Evolutionary conservation across 768 basidiomycete genomes (phyloP).

Genomic region (Flagelloscypha sp.): DNA sequence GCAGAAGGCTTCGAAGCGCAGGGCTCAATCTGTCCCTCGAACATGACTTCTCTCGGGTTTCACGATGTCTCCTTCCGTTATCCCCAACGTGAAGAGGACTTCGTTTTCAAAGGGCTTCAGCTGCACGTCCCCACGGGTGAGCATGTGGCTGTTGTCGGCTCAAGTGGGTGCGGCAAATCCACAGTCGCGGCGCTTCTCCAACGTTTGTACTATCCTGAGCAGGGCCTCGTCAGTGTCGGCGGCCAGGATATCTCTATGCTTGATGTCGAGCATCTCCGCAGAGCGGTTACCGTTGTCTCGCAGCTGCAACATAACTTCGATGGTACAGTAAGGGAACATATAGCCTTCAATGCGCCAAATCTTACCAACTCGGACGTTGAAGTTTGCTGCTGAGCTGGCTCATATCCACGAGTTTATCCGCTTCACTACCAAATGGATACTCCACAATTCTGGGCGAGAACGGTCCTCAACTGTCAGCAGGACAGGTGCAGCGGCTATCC

Average conservation of each 20-base stretch:
- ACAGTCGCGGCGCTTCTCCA: conserved; percentile 50
- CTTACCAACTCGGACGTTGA: conserved; percentile 37
- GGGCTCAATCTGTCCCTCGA: no score
- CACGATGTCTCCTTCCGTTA: conserved; percentile 36
- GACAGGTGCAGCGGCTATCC: conserved; percentile 64
- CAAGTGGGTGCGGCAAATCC: conserved; percentile 96
- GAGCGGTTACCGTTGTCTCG: conserved; percentile 34
- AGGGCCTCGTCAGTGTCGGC: conserved; percentile 35
- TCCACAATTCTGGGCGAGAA: conserved; percentile 53
- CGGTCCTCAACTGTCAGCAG: conserved; percentile 59
- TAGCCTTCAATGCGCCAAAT: conserved; percentile 43
- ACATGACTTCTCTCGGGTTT: no score
- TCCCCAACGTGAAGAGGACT: conserved; percentile 35
- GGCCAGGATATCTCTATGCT: conserved; percentile 33
- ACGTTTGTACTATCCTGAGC: conserved; percentile 31
- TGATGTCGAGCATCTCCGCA: conserved; percentile 28
- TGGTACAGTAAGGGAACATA: conserved; percentile 57
- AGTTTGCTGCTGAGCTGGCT: conserved; percentile 44
- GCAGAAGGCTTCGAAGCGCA: no score
- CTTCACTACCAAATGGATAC: conserved; percentile 55
- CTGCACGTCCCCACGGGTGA: conserved; percentile 43
- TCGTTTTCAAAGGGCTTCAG: conserved; percentile 31
- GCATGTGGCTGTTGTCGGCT: conserved; percentile 68
- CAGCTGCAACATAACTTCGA: conserved; percentile 63
- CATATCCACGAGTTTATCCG: conserved; percentile 59